These are phyloP conservation scores for Ogataea methylovora DNA, from an alignment of 805 yeast genomes.

Conservation along the genomic window DNA sequence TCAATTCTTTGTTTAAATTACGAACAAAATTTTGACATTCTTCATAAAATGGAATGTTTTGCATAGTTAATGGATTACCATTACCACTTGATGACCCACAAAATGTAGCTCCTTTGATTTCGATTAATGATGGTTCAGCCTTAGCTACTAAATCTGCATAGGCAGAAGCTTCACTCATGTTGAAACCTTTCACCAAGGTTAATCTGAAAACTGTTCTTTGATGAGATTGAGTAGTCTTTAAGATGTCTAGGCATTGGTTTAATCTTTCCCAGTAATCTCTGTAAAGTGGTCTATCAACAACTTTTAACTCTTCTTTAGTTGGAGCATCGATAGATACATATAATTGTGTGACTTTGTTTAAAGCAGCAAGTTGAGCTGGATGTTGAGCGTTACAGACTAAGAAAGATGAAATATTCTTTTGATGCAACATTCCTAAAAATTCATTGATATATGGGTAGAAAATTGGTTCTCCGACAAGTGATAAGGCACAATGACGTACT, in stretches of 20 bases:
- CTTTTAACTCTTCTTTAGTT: conserved; percentile 70
- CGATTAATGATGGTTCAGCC: conserved; percentile 82
- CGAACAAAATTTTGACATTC: conserved; percentile 77
- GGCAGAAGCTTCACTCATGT: conserved; percentile 70
- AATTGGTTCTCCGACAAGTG: conserved; percentile 92
- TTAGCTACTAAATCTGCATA: conserved; percentile 82
- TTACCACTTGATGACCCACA: conserved; percentile 83
- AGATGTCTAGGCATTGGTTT: conserved; percentile 69
- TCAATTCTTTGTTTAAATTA: conserved; percentile 52
- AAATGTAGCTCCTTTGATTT: conserved; percentile 91
- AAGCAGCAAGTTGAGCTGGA: conserved; percentile 67
- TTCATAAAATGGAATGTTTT: conserved; percentile 89
- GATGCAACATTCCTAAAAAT: conserved; percentile 75
- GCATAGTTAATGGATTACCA: conserved; percentile 90
- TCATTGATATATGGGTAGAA: conserved; percentile 88
- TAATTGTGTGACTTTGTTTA: conserved; percentile 78
- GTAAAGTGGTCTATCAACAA: conserved; percentile 82
- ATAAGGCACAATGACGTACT: conserved; percentile 86
- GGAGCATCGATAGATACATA: conserved; percentile 94
- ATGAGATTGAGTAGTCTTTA: conserved; percentile 62
- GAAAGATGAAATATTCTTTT: conserved; percentile 73
- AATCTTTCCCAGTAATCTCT: conserved; percentile 92
- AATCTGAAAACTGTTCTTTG: conserved; percentile 89
- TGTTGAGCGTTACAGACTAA: conserved; percentile 95
- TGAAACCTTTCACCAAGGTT: conserved; percentile 88